Conservation (phyloP, 23 red algal species). For the Gracilaria domingensis region DNA sequence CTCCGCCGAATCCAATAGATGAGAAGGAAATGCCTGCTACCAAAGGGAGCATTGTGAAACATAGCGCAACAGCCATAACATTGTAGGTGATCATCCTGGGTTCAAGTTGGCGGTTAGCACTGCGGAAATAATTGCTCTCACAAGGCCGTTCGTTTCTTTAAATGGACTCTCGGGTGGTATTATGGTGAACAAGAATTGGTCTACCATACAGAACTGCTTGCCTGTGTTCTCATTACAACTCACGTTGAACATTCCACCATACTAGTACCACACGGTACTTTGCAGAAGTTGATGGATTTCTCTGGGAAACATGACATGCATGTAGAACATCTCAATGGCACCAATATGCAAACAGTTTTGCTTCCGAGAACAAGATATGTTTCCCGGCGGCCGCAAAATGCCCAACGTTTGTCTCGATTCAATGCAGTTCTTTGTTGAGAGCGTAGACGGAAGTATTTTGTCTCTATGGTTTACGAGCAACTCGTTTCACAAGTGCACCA, state of each 20-base stretch:
- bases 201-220: slow-evolving; percentile 4
- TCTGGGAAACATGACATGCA: neutral
- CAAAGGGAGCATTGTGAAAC: neutral
- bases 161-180: neutral
- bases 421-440: neutral
- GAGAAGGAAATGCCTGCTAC: slow-evolving; percentile 8
- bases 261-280: neutral
- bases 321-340: neutral
- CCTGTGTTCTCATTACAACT: neutral
- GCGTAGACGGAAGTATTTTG: neutral
- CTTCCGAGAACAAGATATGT: neutral
- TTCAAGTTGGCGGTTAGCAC: no score
- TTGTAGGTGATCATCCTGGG: neutral
- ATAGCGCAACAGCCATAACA: neutral
- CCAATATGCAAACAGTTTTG: neutral
- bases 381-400: neutral
- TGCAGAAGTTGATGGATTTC: neutral
- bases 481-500: neutral
- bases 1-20: slow-evolving; percentile 31
- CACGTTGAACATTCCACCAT: neutral
- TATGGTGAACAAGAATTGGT: slow-evolving; percentile 42
- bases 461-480: neutral
- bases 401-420: neutral
- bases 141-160: neutral
- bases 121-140: neutral